A percentile compares a stretch with the other conserved stretches of the same genome.
Evolutionary conservation across 1,139 yeast genomes (phyloP).

Genomic region (Groenewaldozyma auringiensis): DNA sequence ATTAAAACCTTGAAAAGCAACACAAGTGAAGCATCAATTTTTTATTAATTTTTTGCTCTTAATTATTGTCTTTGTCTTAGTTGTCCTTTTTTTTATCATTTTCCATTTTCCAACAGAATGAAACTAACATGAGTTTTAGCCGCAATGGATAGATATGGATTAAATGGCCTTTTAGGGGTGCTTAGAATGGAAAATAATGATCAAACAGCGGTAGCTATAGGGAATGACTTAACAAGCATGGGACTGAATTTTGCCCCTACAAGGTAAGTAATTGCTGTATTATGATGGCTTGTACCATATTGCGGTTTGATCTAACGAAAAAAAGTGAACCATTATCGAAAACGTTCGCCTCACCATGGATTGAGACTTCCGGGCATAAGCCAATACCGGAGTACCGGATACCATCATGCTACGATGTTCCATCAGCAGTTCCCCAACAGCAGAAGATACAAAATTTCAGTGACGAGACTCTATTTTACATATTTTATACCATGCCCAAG

Average conservation of each 20-base stretch:
- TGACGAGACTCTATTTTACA: conserved; percentile 88
- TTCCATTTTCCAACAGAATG: too few relatives aligned
- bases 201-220: conserved; percentile 66
- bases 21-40: too few relatives aligned
- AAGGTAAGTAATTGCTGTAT: conserved; percentile 21
- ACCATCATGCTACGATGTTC: conserved; percentile 52
- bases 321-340: conserved; percentile 46
- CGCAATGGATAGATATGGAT: conserved; percentile 47
- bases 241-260: conserved; percentile 54
- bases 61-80: neutral
- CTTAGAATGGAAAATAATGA: conserved; percentile 62
- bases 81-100: too few relatives aligned
- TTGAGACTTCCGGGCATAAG: conserved; percentile 79
- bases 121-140: conserved; percentile 1
- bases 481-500: conserved; percentile 89
- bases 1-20: neutral
- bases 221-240: conserved; percentile 69
- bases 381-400: conserved; percentile 75
- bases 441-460: conserved; percentile 67
- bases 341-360: conserved; percentile 89
- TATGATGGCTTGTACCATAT: neutral
- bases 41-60: neutral
- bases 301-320: neutral
- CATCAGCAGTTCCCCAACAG: conserved; percentile 51
- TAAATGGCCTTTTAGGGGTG: conserved; percentile 62